Conservation (phyloP, 2,329 filamentous ascomycete species). For the Pestalotiopsis sp. region DNA sequence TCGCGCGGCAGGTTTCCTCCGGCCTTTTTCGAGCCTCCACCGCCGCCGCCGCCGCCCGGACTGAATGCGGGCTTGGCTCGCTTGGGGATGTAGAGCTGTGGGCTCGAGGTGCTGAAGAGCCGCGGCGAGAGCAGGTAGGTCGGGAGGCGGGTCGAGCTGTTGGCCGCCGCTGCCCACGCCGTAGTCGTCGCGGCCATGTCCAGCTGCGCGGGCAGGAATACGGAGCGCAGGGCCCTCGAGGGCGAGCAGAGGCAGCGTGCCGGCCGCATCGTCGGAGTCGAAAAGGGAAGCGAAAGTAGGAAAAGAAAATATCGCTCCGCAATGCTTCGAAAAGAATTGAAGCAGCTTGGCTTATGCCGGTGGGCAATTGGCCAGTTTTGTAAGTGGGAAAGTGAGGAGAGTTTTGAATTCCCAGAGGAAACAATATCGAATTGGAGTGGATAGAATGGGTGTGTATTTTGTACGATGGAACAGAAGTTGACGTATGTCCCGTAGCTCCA, state of each 20-base stretch:
- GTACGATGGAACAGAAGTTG: not conserved
- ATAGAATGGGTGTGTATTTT: not conserved
- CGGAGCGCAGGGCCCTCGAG: constrained; percentile 29
- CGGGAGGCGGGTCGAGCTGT: constrained; percentile 8
- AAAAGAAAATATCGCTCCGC: not conserved
- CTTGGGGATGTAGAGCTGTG: not conserved
- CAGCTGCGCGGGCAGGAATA: constrained; percentile 27
- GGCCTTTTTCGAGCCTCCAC: not conserved
- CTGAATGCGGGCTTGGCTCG: not conserved
- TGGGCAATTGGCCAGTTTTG: not conserved
- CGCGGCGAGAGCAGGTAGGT: constrained; percentile 20
- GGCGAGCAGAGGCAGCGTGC: constrained; percentile 26
- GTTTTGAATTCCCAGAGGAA: not conserved
- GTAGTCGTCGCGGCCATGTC: constrained; percentile 15
- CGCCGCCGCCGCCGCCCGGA: not conserved
- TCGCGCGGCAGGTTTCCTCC: constrained; percentile 38
- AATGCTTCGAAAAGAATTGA: not conserved
- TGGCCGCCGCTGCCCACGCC: constrained; percentile 17
- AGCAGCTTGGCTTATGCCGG: not conserved
- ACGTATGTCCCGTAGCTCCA: constrained; percentile 7
- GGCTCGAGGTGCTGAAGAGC: constrained; percentile 19
- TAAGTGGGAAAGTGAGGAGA: not conserved
- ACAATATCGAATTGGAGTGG: not conserved
- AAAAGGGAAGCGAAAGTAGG: not conserved
- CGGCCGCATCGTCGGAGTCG: constrained; percentile 24